These are phyloP conservation scores for Penium margaritaceum DNA, from an alignment of 139 green algal genomes.

Conservation along the genomic window DNA sequence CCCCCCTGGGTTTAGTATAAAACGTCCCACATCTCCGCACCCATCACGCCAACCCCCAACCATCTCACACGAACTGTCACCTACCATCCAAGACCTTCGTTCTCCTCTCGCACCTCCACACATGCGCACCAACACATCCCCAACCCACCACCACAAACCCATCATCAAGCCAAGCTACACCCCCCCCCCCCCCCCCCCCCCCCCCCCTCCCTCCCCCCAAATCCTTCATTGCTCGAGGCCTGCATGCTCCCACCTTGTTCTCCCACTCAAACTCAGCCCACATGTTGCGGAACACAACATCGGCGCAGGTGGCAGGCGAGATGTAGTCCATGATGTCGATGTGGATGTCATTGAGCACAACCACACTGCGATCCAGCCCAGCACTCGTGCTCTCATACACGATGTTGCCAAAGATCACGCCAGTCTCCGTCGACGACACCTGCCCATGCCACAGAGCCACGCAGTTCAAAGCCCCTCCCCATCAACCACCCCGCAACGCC, in stretches of 20 bases:
- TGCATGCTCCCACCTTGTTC: constrained; percentile 94
- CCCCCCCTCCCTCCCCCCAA: too few relatives aligned
- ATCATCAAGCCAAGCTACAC: not conserved
- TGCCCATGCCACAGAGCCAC: constrained; percentile 29
- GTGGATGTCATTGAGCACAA: constrained; percentile 97
- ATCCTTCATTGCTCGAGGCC: too few relatives aligned
- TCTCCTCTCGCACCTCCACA: too few relatives aligned
- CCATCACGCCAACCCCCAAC: too few relatives aligned
- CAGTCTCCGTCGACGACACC: constrained; percentile 94
- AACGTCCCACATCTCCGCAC: too few relatives aligned
- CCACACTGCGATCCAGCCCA: constrained; percentile 68
- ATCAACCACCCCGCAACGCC: too few relatives aligned
- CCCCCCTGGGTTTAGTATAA: too few relatives aligned
- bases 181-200: too few relatives aligned
- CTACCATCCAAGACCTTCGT: too few relatives aligned
- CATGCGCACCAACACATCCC: too few relatives aligned
- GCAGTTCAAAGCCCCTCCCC: not conserved
- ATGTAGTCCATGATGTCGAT: constrained; percentile 99
- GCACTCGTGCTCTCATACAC: constrained; percentile 81
- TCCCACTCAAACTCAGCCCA: constrained; percentile 99
- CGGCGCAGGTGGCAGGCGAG: constrained; percentile 71
- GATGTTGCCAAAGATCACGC: constrained; percentile 98
- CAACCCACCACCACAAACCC: too few relatives aligned
- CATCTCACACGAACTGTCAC: too few relatives aligned
- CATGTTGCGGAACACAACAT: constrained; percentile 88